Evolutionary conservation across 768 basidiomycete genomes (phyloP).

Genomic region (Kwoniella bestiolae): DNA sequence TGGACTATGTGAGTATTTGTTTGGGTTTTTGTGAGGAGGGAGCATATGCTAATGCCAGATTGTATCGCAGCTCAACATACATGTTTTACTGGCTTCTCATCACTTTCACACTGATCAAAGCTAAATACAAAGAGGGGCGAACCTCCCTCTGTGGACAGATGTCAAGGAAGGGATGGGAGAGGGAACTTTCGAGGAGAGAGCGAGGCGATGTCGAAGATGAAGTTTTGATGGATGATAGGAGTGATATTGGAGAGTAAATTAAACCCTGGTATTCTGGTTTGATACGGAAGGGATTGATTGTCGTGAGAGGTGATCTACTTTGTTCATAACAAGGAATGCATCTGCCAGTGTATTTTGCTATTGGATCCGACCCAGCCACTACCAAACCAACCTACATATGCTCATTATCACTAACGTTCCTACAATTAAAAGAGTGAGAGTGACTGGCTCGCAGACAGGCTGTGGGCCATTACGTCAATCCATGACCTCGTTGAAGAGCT

Average conservation of each 20-base stretch:
- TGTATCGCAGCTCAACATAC: conserved; percentile 68
- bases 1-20: conserved; percentile 60
- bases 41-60: no score
- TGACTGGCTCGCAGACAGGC: no score
- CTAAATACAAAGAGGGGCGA: conserved; percentile 58
- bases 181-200: conserved; percentile 18
- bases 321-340: no score
- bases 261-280: not conserved
- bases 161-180: conserved; percentile 24
- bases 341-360: no score
- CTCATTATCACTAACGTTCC: no score
- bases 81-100: conserved; percentile 87
- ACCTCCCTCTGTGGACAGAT: conserved; percentile 37
- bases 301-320: not conserved
- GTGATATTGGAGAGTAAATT: conserved; percentile 17
- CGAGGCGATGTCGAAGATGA: conserved; percentile 20
- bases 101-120: conserved; percentile 65
- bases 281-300: not conserved
- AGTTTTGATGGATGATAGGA: conserved; percentile 25
- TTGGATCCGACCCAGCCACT: no score
- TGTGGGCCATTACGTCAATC: no score
- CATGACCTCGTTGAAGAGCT: no score
- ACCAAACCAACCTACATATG: no score
- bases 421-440: no score
- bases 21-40: no score